Evolutionary conservation across 164 flowering plant genomes (phyloP), one percentile per base, ranked within the genome.

Genomic region (Aristolochia californica): DNA sequence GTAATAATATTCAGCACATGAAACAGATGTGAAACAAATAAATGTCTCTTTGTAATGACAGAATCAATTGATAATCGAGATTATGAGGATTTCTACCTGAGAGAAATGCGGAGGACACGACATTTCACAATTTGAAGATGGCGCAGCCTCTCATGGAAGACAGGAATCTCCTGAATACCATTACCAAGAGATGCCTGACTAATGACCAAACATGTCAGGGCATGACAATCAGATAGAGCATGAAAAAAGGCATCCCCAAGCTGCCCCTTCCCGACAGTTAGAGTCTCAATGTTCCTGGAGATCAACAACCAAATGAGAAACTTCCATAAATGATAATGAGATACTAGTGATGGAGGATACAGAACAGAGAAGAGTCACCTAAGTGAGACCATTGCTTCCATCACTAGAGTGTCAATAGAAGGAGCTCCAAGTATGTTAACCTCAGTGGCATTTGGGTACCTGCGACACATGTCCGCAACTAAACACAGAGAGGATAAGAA

Each of bases 401-500:
- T 72, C 43, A 70, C 90, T 64, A 84, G 88, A 47, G 60, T 45
- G 56, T 87, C 82, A 26, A 80, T 65, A 47, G 72, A 44, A 27
- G 85, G 82, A 61, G 81, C 69, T 56, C 90, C 95, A 60, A 59
- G 72, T 17, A 93, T 55, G 66, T 84, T 89, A 38, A 93, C 78
- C 72, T 83, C 80, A 58, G 80, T 83, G 43, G 90, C 96, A 74
- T 84, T 89, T 14, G 90, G 96, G 71, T 89, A 87, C 16, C 99
- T 77, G 8, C 53, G 81, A 66, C 91, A 89, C 78, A 93, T 84
- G 60, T 81, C 91, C 59, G 82, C 87, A 77, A 93, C 99, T 93
- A 77, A 68, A 78, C 54, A 64, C 20, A 50, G 23, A 22, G 24
- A 50, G 54, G 40, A 3, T 0, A 34, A 34, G 7, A 2, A 34